Evolutionary conservation across 2,329 filamentous ascomycete species (phyloP).

Genomic region (Aspergillus flavus): DNA sequence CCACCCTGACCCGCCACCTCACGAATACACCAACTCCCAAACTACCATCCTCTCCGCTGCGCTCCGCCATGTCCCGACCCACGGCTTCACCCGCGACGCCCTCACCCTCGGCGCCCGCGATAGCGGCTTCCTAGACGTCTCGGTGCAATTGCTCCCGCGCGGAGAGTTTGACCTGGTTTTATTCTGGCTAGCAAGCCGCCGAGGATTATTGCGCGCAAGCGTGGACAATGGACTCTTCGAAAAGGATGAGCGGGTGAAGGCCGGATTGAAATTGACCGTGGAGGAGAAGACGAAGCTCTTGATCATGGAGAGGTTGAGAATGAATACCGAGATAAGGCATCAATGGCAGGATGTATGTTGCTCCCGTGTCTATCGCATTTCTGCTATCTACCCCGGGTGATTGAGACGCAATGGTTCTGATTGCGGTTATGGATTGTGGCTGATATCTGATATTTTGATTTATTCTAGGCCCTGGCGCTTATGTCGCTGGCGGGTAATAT

Average conservation of each 20-base stretch:
- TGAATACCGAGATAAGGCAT: constrained; percentile 71
- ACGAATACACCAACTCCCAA: constrained; percentile 69
- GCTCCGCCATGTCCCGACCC: constrained; percentile 72
- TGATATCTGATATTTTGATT: not conserved
- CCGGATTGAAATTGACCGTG: constrained; percentile 44
- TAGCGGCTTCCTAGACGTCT: constrained; percentile 83
- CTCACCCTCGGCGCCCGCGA: constrained; percentile 79
- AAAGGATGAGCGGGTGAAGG: constrained; percentile 17
- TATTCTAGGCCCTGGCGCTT: constrained; percentile 73
- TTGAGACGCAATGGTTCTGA: not conserved
- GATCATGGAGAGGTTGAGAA: constrained; percentile 74
- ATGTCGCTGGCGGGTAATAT: constrained; percentile 86
- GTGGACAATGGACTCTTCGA: constrained; percentile 36
- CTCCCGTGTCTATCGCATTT: constrained; percentile 8
- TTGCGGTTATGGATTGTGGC: not conserved
- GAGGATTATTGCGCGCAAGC: constrained; percentile 39
- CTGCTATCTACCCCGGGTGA: not conserved
- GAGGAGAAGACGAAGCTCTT: constrained; percentile 69
- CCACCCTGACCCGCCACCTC: constrained; percentile 57
- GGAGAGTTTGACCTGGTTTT: constrained; percentile 78
- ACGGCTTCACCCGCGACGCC: constrained; percentile 78
- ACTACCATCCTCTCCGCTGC: constrained; percentile 78
- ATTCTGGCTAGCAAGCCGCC: constrained; percentile 46
- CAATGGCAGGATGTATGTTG: constrained; percentile 81
- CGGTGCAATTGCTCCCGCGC: constrained; percentile 76